These are phyloP conservation scores for Suhomyces sp. DNA, from an alignment of 805 yeast species.

Conservation along the genomic window DNA sequence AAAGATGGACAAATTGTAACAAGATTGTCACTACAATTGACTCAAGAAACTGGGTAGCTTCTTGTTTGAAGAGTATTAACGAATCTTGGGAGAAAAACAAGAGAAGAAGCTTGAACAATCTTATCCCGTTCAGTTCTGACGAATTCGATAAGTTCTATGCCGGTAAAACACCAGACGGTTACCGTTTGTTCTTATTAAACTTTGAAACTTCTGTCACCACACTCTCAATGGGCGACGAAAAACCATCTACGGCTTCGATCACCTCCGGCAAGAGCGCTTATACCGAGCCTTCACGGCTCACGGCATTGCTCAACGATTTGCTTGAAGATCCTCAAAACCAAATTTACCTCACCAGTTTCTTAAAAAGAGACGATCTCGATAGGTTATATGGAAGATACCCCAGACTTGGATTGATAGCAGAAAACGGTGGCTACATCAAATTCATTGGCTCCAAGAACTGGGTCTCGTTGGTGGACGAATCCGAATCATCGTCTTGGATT, in stretches of 20 bases:
- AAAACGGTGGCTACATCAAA: constrained; percentile 80
- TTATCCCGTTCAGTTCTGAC: constrained; percentile 30
- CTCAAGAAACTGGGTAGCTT: constrained; percentile 69
- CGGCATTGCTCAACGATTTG: constrained; percentile 58
- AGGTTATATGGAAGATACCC: constrained; percentile 65
- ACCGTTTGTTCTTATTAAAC: constrained; percentile 52
- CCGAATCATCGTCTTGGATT: constrained; percentile 52
- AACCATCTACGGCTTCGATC: constrained; percentile 20
- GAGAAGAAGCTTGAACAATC: constrained; percentile 21
- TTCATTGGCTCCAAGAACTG: constrained; percentile 51
- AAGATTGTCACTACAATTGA: constrained; percentile 63
- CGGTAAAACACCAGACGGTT: constrained; percentile 18
- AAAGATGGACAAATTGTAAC: constrained; percentile 61
- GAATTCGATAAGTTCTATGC: constrained; percentile 33
- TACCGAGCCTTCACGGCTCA: constrained; percentile 61
- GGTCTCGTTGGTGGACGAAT: constrained; percentile 58
- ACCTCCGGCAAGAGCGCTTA: constrained; percentile 20
- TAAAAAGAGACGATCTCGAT: constrained; percentile 63
- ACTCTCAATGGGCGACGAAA: constrained; percentile 3
- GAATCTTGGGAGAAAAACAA: constrained; percentile 37
- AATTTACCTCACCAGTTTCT: constrained; percentile 69
- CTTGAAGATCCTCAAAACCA: constrained; percentile 55
- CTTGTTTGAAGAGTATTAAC: constrained; percentile 53
- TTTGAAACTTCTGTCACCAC: constrained; percentile 44
- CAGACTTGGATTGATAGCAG: constrained; percentile 81